Percentiles rank a stretch among this genome's conserved stretches.
Evolutionary conservation across 345 rosid species (phyloP).

Genomic region (Odontarrhena argentea): DNA sequence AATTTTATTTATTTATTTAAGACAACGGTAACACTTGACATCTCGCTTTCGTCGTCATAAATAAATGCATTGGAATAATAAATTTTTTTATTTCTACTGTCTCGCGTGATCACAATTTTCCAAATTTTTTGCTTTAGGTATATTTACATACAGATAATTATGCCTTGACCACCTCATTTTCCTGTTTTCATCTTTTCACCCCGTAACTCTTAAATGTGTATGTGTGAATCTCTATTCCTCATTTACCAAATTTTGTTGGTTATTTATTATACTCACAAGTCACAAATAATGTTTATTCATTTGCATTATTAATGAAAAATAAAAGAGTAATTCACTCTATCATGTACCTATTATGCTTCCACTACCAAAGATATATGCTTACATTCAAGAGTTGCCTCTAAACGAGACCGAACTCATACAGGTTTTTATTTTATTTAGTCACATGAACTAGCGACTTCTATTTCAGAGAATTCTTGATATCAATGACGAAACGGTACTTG

Average conservation of each 20-base stretch:
- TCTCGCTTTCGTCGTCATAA: constrained; percentile 40
- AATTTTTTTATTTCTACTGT: constrained; percentile 27
- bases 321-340: background rate
- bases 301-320: background rate
- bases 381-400: too few species aligned
- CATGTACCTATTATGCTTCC: background rate
- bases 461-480: constrained; percentile 68
- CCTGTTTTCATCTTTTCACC: background rate
- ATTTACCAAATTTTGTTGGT: background rate
- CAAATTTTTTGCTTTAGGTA: constrained; percentile 26
- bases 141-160: background rate
- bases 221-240: background rate
- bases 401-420: background rate
- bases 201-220: background rate
- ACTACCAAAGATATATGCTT: background rate
- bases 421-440: background rate
- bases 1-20: background rate
- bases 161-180: background rate
- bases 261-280: background rate
- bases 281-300: background rate
- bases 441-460: constrained; percentile 15
- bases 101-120: constrained; percentile 28
- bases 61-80: constrained; percentile 20
- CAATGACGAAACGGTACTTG: constrained; percentile 85
- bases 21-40: constrained; percentile 40